Evolutionary conservation across 2,329 filamentous ascomycete species (phyloP), one percentile per base, ranked within the genome.

Genomic region (Diaporthe citri): DNA sequence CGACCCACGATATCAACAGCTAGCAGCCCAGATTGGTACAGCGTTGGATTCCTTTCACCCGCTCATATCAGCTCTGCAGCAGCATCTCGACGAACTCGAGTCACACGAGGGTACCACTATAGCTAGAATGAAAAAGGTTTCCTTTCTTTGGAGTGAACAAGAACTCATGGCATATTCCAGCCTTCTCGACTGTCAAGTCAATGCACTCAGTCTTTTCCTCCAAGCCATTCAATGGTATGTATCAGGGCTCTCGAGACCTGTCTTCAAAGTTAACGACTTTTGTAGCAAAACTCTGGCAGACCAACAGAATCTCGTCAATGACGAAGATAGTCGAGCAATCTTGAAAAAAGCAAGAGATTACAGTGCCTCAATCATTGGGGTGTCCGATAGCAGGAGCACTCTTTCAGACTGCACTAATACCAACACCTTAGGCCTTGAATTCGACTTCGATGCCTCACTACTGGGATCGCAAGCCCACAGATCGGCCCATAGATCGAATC

Each of bases 321-420:
- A 55, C 5, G 52, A 55, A 31, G 52, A 55, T 28, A 55, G 52
- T 12, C 52, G 20, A 31, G 28, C 52, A 55, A 31, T 55, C 7
- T 55, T 55, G 13, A 12, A 55, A 22, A 9, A 31, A 55, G 51
- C 51, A 55, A 55, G 17, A 17, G n/a, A 31, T 7, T 55, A 55
- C 15, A 55, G 25, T 55, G 25, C 52, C 25, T 55, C 52, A 10
- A 9, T 31, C 25, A 8, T 55, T 55, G 52, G 52, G 25, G 5
- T 55, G 13, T 55, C 52, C 13, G 52, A 55, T 15, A 25, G 52
- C 52, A 55, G 52, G 10, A 55, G 52, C 13, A 55, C 0, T 13
- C 25, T 55, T 55, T 55, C 52, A 55, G 52, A 55, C 25, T 55
- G 25, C 52, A 55, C 52, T n/a, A 55, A 55, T 55, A 55, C 52